These are phyloP conservation scores for Wakefieldia striispora DNA, from an alignment of 768 basidiomycete species.

Conservation along the genomic window DNA sequence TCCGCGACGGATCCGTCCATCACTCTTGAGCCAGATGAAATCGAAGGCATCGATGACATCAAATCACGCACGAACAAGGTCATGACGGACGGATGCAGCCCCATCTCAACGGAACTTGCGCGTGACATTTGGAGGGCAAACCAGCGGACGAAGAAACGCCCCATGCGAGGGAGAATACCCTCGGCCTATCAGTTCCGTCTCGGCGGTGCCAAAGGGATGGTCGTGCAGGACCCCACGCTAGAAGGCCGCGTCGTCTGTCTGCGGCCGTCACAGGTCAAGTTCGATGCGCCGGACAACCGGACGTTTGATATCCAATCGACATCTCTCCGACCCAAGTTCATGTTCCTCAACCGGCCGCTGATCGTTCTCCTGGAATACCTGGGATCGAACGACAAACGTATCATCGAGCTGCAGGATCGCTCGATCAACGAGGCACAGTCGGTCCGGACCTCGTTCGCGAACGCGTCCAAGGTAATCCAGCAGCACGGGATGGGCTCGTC, in stretches of 20 bases:
- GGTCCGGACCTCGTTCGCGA: constrained; percentile 32
- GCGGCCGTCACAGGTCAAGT: constrained; percentile 49
- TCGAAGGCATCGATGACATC: constrained; percentile 32
- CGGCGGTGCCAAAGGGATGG: constrained; percentile 48
- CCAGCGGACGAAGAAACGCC: constrained; percentile 25
- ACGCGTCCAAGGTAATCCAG: constrained; percentile 39
- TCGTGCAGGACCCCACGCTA: constrained; percentile 41
- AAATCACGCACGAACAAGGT: constrained; percentile 24
- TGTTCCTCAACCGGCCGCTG: constrained; percentile 47
- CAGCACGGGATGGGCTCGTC: constrained; percentile 46
- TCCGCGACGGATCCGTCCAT: constrained; percentile 50
- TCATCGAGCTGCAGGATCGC: constrained; percentile 37
- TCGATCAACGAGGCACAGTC: constrained; percentile 38
- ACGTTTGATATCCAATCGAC: constrained; percentile 49
- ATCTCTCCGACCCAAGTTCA: constrained; percentile 41
- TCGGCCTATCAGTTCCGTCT: constrained; percentile 46
- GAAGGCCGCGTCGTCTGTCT: constrained; percentile 36
- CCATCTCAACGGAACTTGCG: constrained; percentile 40
- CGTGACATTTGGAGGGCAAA: constrained; percentile 37
- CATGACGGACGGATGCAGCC: constrained; percentile 55
- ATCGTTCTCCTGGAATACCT: constrained; percentile 49
- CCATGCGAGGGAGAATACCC: constrained; percentile 24
- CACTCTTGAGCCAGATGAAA: constrained; percentile 34
- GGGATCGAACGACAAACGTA: constrained; percentile 32
- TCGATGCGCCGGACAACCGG: constrained; percentile 35